These are phyloP conservation scores for Metschnikowia orientalis DNA, from an alignment of 805 yeast genomes.

Conservation along the genomic window DNA sequence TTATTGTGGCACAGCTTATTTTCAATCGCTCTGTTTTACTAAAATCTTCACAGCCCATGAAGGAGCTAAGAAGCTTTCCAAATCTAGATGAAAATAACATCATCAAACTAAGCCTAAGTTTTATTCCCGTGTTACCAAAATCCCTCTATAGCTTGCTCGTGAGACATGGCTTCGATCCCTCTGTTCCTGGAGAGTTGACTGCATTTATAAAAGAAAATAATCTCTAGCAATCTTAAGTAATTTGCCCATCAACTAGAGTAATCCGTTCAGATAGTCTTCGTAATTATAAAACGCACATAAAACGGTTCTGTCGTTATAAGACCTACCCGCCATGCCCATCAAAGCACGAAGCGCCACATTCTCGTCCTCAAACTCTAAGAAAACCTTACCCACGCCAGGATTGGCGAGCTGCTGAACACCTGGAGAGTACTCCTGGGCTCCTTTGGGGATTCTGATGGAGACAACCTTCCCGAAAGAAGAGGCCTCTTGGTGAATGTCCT, in stretches of 20 bases:
- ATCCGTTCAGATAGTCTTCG: conserved; percentile 48
- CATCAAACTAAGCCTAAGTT: conserved; percentile 73
- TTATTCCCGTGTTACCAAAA: conserved; percentile 69
- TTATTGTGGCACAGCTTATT: conserved; percentile 78
- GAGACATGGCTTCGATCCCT: conserved; percentile 57
- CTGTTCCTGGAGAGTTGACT: conserved; percentile 34
- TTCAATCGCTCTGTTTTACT: conserved; percentile 63
- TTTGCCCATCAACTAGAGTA: no score
- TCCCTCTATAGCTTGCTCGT: conserved; percentile 57
- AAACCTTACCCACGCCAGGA: conserved; percentile 69
- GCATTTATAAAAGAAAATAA: conserved; percentile 10
- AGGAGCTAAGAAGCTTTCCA: conserved; percentile 68
- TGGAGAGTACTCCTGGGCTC: conserved; percentile 45
- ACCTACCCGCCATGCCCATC: conserved; percentile 58
- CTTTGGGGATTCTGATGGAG: conserved; percentile 59
- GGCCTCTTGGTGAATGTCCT: conserved; percentile 51
- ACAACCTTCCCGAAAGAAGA: conserved; percentile 48
- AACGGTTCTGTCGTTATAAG: conserved; percentile 64
- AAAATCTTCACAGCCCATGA: conserved; percentile 65
- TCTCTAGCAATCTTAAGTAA: no score
- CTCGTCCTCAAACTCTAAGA: conserved; percentile 54
- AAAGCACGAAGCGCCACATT: conserved; percentile 54
- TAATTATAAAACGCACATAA: conserved; percentile 60
- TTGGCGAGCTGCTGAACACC: conserved; percentile 35
- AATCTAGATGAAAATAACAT: conserved; percentile 65